Base-by-base conservation (phyloP, 345 rosid species). In the Capsella bursapastoris region DNA sequence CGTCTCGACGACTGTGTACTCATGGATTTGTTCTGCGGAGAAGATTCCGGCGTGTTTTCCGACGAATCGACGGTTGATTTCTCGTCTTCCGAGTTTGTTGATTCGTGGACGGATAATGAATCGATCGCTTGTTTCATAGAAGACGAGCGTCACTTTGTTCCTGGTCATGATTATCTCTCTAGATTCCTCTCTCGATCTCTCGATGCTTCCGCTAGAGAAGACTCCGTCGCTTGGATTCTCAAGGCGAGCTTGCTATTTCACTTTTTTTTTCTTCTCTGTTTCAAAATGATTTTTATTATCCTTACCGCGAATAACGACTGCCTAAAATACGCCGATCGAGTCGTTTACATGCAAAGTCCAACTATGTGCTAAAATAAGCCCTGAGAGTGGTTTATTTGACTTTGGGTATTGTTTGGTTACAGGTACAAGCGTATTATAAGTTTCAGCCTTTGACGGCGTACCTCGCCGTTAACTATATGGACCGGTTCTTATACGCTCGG, bases 141-240 rank as follows among this genome's bases (percentile, higher is more conserved):
- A 35, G 94, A 78, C 44, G 97, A 95, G 79, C 73, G 83, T 7
- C 84, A 82, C 83, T 95, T 91, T 83, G 90, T 95, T 35, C 99
- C 97, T 13, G 97, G 99, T 31, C 73, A 82, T 72, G 99, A 90
- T 72, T 92, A 90, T 83, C 78, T 87, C 63, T 83, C 92, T 14
- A 84, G 88, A 70, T 90, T 88, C 68, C 86, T 81, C 27, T 84
- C 96, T 68, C 92, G 64, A 55, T 80, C 97, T 71, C 89, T 91
- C 22, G 91, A 90, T 64, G 97, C 92, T 41, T 83, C 96, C 50
- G 92, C 91, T 71, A 84, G 99, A 63, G 97, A 90, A 80, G 83
- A 89, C 13, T 83, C 97, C 15, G 96, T 95, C 85, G 82, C 93
- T 82, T 95, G 99, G 99, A 95, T 95, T 80, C 92, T 91, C 85